A percentile compares a stretch with the other conserved stretches of the same genome.
These are phyloP conservation scores for Exophiala bonariae DNA, from an alignment of 2,329 filamentous ascomycete species.

Conservation along the genomic window DNA sequence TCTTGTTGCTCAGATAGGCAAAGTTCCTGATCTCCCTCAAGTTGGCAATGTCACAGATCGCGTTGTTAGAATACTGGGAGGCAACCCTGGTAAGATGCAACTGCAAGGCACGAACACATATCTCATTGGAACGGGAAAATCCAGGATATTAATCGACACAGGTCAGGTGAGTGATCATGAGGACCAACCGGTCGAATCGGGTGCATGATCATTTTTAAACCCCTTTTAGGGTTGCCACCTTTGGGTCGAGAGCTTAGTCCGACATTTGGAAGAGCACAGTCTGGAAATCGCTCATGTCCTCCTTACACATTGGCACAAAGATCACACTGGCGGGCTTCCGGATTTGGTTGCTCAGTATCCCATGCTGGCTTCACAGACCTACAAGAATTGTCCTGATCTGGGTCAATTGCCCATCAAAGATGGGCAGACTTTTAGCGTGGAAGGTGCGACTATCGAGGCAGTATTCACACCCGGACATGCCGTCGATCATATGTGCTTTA, in stretches of 20 bases:
- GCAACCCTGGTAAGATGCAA: slow-evolving; percentile 45
- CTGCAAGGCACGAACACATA: slow-evolving; percentile 45
- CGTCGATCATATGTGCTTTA: slow-evolving; percentile 72
- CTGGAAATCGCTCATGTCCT: slow-evolving; percentile 44
- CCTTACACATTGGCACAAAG: slow-evolving; percentile 47
- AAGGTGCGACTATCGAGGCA: slow-evolving; percentile 42
- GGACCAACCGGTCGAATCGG: too few species aligned
- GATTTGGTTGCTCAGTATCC: slow-evolving; percentile 38
- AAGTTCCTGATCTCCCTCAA: slow-evolving; percentile 39
- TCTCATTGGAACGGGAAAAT: slow-evolving; percentile 38
- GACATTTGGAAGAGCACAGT: slow-evolving; percentile 30
- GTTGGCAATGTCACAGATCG: slow-evolving; percentile 44
- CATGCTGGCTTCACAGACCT: slow-evolving; percentile 31
- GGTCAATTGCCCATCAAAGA: slow-evolving; percentile 37
- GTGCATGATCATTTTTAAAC: slow-evolving; percentile 28
- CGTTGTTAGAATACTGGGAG: slow-evolving; percentile 46
- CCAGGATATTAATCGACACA: slow-evolving; percentile 40
- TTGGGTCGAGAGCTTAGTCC: slow-evolving; percentile 31
- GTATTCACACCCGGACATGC: slow-evolving; percentile 67
- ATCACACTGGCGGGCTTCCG: slow-evolving; percentile 45
- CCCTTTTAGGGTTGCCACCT: not conserved
- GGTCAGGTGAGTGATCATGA: slow-evolving; percentile 23
- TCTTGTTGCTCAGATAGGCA: slow-evolving; percentile 39
- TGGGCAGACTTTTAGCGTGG: slow-evolving; percentile 38
- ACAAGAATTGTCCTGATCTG: slow-evolving; percentile 38